These are phyloP conservation scores for Syzygium aromaticum DNA, from an alignment of 345 rosid species.

Conservation along the genomic window DNA sequence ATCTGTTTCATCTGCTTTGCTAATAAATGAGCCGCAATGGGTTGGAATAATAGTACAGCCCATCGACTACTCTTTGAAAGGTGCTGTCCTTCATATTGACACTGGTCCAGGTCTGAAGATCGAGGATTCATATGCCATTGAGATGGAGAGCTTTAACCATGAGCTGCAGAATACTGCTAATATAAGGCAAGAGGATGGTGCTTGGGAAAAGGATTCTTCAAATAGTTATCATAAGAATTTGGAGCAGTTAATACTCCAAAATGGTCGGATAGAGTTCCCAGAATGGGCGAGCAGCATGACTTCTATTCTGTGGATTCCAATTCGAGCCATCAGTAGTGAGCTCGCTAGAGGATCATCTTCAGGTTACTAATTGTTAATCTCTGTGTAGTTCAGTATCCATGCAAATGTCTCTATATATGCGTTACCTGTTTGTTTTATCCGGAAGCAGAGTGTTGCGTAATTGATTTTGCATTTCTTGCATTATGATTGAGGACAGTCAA, in stretches of 20 bases:
- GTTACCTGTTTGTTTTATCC: background rate
- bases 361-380: slow-evolving; percentile 37
- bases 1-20: slow-evolving; percentile 75
- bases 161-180: slow-evolving; percentile 15
- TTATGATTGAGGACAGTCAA: slow-evolving; percentile 34
- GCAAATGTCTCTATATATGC: background rate
- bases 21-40: slow-evolving; percentile 92
- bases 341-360: slow-evolving; percentile 87
- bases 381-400: background rate
- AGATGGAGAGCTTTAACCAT: slow-evolving; percentile 60
- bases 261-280: slow-evolving; percentile 68
- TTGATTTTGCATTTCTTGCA: slow-evolving; percentile 5
- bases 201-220: slow-evolving; percentile 20
- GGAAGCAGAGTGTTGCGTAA: background rate
- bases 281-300: slow-evolving; percentile 76
- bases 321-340: slow-evolving; percentile 62
- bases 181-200: slow-evolving; percentile 13
- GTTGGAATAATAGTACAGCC: slow-evolving; percentile 76
- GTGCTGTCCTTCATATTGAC: slow-evolving; percentile 82
- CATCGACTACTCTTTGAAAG: slow-evolving; percentile 71
- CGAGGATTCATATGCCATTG: slow-evolving; percentile 67
- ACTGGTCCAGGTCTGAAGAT: slow-evolving; percentile 94
- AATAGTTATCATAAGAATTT: slow-evolving; percentile 31
- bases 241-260: slow-evolving; percentile 47
- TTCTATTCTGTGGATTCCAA: slow-evolving; percentile 88